These are phyloP conservation scores for Suhomyces guaymorum DNA, from an alignment of 1,139 yeast genomes.

Conservation along the genomic window DNA sequence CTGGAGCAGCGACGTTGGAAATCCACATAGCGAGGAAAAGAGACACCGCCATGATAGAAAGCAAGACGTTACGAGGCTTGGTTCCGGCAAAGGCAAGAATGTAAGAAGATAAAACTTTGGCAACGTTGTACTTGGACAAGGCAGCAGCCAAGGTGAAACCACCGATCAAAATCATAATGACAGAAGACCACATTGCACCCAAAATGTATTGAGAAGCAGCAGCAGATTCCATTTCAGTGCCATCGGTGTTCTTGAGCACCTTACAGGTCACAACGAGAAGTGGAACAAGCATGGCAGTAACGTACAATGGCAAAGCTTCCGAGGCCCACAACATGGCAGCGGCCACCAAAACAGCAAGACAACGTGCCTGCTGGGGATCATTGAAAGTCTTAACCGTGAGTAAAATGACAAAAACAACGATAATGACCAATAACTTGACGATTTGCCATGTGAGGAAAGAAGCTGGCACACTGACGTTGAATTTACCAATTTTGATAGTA, in stretches of 20 bases:
- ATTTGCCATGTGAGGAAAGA: conserved; percentile 36
- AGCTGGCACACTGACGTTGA: conserved; percentile 27
- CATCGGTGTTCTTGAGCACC: conserved; percentile 61
- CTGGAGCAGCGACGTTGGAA: conserved; percentile 95
- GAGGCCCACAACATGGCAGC: conserved; percentile 91
- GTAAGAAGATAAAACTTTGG: conserved; percentile 79
- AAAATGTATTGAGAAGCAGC: conserved; percentile 77
- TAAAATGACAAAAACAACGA: conserved; percentile 47
- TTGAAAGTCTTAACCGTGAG: conserved; percentile 60
- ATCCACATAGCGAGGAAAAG: conserved; percentile 92
- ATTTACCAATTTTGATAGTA: conserved; percentile 2
- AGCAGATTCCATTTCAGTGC: conserved; percentile 55
- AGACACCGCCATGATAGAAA: conserved; percentile 84
- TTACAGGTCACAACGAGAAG: conserved; percentile 71
- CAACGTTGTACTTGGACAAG: conserved; percentile 83
- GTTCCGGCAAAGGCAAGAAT: conserved; percentile 83
- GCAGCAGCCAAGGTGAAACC: conserved; percentile 96
- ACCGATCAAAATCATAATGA: conserved; percentile 82
- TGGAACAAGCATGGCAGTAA: conserved; percentile 81
- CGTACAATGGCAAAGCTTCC: conserved; percentile 86
- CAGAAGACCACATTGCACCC: conserved; percentile 92
- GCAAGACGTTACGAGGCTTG: conserved; percentile 71
- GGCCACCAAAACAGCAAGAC: conserved; percentile 78
- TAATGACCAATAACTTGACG: conserved; percentile 48
- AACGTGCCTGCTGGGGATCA: conserved; percentile 67